These are phyloP conservation scores for Verticillium nubilum DNA, from an alignment of 2,329 filamentous ascomycete species.

Conservation along the genomic window DNA sequence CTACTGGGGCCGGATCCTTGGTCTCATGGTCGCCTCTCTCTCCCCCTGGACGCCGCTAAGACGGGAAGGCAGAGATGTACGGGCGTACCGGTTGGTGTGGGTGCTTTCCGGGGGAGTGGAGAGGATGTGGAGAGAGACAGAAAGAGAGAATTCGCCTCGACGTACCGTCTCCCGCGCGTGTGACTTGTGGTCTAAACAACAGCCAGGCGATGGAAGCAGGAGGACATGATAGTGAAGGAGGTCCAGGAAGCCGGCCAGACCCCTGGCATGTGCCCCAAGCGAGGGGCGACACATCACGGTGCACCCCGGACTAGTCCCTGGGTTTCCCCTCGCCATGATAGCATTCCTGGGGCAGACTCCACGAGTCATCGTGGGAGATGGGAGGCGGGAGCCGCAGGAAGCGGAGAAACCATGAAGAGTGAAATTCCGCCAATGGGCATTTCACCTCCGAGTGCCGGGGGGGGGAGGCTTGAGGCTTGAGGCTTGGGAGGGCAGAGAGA, in stretches of 20 bases:
- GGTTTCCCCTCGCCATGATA: neutral
- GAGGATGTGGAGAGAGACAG: neutral
- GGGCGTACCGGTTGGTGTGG: neutral
- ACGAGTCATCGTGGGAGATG: neutral
- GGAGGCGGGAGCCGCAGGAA: neutral
- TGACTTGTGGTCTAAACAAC: neutral
- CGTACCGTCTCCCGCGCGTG: neutral
- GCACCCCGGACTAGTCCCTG: neutral
- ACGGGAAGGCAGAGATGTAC: neutral
- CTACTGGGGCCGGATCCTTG: neutral
- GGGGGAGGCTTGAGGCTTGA: too few relatives aligned
- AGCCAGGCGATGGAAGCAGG: neutral
- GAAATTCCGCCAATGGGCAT: slow-evolving; percentile 4
- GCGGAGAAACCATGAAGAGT: neutral
- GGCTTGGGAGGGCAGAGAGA: too few relatives aligned
- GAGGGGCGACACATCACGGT: neutral
- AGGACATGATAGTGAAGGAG: neutral
- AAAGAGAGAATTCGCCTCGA: neutral
- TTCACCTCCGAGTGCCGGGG: neutral
- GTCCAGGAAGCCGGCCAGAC: neutral
- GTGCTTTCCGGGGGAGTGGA: slow-evolving; percentile 1
- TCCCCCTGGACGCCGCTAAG: neutral
- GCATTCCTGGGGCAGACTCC: neutral
- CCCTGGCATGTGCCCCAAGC: neutral
- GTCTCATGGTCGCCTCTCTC: neutral